Evolutionary conservation across 2,329 filamentous ascomycete species (phyloP).

Genomic region (Thelonectria blattea): DNA sequence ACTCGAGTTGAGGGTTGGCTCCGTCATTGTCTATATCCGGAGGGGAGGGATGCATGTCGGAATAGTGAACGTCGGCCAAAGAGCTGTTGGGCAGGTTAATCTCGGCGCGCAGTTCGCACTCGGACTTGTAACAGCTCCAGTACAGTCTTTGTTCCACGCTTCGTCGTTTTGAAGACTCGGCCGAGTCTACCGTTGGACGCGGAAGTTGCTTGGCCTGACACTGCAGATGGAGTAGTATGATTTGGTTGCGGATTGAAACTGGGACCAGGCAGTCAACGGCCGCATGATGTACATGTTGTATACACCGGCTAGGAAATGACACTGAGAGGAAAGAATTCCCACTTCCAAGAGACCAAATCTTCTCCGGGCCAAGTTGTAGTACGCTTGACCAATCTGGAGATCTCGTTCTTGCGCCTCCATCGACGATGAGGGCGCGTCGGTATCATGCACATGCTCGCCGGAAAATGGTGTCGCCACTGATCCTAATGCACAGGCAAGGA

Average conservation of each 20-base stretch:
- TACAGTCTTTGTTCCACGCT: slow-evolving; percentile 49
- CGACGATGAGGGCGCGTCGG: background rate
- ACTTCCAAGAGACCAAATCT: slow-evolving; percentile 35
- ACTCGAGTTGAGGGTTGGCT: no score
- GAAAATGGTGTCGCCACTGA: slow-evolving; percentile 28
- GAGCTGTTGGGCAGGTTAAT: slow-evolving; percentile 45
- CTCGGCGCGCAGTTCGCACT: slow-evolving; percentile 48
- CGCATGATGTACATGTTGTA: slow-evolving; percentile 49
- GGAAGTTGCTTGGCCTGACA: slow-evolving; percentile 8
- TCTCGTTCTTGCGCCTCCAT: background rate
- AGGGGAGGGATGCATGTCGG: slow-evolving; percentile 38
- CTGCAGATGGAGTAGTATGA: slow-evolving; percentile 44
- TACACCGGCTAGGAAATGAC: slow-evolving; percentile 47
- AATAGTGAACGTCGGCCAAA: slow-evolving; percentile 43
- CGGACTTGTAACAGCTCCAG: slow-evolving; percentile 52
- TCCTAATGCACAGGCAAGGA: slow-evolving; percentile 33
- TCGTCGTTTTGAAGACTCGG: slow-evolving; percentile 25
- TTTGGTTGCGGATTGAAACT: slow-evolving; percentile 40
- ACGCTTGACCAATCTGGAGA: slow-evolving; percentile 30
- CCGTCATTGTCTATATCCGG: slow-evolving; percentile 17
- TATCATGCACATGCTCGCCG: background rate
- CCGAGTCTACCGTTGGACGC: background rate
- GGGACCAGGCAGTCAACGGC: slow-evolving; percentile 43
- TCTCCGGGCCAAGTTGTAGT: slow-evolving; percentile 36
- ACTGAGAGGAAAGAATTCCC: slow-evolving; percentile 44